phyloP scores from a whole-genome alignment of 805 yeast genomes.

The Lipomyces anomalus region DNA sequence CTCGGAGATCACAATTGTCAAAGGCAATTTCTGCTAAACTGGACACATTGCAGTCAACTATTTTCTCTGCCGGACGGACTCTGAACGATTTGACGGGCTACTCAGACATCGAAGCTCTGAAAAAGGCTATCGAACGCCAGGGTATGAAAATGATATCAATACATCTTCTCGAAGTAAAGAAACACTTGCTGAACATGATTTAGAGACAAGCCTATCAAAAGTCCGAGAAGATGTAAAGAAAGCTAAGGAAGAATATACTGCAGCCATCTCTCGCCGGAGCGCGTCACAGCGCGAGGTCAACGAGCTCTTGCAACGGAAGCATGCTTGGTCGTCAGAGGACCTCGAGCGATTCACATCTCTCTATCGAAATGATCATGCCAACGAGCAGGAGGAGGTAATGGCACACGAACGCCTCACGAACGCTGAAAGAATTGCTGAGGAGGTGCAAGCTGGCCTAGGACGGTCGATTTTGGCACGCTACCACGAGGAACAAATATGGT shows the following conservation, averaged over 20 bases:
- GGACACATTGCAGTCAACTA: conserved; percentile 33
- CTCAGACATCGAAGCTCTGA: conserved; percentile 66
- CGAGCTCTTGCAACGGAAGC: conserved; percentile 78
- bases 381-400: conserved; percentile 54
- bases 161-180: background rate
- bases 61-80: conserved; percentile 43
- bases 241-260: conserved; percentile 48
- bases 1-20: conserved; percentile 26
- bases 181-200: conserved; percentile 21
- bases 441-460: conserved; percentile 60
- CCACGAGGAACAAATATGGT: conserved; percentile 97
- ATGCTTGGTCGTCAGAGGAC: conserved; percentile 72
- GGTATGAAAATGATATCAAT: conserved; percentile 9
- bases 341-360: conserved; percentile 77
- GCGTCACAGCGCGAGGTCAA: conserved; percentile 78
- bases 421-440: conserved; percentile 61
- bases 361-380: conserved; percentile 72
- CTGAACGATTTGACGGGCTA: conserved; percentile 92
- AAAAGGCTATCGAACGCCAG: conserved; percentile 48
- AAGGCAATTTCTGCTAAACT: conserved; percentile 29
- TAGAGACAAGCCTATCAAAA: conserved; percentile 47
- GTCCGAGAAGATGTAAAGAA: conserved; percentile 45
- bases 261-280: conserved; percentile 59
- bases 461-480: conserved; percentile 79
- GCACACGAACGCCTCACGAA: conserved; percentile 42